Percentiles rank a stretch among this genome's conserved stretches.
These are phyloP conservation scores for Ustilago nuda DNA, from an alignment of 1,284 basidiomycete species.

Conservation along the genomic window DNA sequence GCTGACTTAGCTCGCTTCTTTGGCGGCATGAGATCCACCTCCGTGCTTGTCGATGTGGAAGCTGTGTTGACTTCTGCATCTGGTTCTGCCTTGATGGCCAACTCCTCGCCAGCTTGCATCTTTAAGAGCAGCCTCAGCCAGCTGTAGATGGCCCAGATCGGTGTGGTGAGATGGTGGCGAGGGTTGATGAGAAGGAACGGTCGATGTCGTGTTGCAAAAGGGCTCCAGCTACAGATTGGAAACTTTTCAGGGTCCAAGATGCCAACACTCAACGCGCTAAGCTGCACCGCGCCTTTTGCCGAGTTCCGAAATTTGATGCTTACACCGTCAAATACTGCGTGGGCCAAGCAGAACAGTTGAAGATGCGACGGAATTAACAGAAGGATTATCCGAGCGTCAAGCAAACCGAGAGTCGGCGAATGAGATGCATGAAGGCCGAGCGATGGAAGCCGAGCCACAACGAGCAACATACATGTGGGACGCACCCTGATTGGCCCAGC, in stretches of 20 bases:
- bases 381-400: too few relatives aligned
- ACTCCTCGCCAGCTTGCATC: neutral
- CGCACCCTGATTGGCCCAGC: too few relatives aligned
- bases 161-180: neutral
- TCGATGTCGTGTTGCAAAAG: constrained; percentile 14
- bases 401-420: too few relatives aligned
- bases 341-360: neutral
- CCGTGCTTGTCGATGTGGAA: constrained; percentile 11
- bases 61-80: neutral
- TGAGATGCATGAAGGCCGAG: too few relatives aligned
- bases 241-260: constrained; percentile 36
- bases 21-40: constrained; percentile 24
- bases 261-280: constrained; percentile 18
- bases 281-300: constrained; percentile 5
- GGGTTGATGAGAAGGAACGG: neutral
- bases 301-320: constrained; percentile 17
- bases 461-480: too few relatives aligned
- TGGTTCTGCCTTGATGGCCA: neutral
- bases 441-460: too few relatives aligned
- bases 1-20: constrained; percentile 33
- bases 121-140: neutral
- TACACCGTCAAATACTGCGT: neutral
- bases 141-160: neutral
- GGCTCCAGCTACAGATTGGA: neutral
- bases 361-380: too few relatives aligned